Percentiles rank a stretch among this genome's conserved stretches.
phyloP scores from a whole-genome alignment of 140 eudicot genomes.

The Stevia rebaudiana region DNA sequence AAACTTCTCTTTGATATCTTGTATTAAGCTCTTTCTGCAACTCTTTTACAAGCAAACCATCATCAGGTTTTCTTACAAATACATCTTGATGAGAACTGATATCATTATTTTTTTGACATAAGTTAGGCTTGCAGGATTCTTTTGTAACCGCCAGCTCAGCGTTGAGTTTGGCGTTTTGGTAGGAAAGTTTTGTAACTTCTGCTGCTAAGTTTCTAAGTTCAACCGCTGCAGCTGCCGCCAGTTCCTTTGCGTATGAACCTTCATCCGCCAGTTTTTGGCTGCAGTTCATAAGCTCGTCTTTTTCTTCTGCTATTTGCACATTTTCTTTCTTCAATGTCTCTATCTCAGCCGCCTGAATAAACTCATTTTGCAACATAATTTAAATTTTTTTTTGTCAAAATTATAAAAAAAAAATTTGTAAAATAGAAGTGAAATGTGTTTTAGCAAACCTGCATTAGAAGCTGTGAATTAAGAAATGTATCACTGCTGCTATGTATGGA shows the following conservation, averaged over 20 bases:
- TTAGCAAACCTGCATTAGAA: slow-evolving; percentile 50
- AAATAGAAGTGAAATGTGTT: not conserved
- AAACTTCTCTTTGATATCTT: slow-evolving; percentile 74
- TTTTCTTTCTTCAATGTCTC: slow-evolving; percentile 77
- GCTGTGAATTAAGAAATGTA: slow-evolving; percentile 45
- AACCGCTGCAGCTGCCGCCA: slow-evolving; percentile 92
- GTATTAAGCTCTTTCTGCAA: slow-evolving; percentile 56
- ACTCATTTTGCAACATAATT: not conserved
- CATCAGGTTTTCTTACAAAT: slow-evolving; percentile 36
- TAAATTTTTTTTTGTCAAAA: too few relatives aligned
- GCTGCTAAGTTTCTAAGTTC: slow-evolving; percentile 85
- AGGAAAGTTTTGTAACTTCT: slow-evolving; percentile 68
- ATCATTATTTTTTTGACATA: slow-evolving; percentile 21
- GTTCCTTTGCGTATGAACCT: slow-evolving; percentile 78
- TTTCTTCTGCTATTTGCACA: slow-evolving; percentile 54
- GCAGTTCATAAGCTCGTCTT: slow-evolving; percentile 59
- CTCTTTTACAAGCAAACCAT: slow-evolving; percentile 43
- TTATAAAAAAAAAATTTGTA: too few relatives aligned
- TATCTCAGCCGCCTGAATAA: slow-evolving; percentile 61
- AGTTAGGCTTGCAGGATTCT: slow-evolving; percentile 20
- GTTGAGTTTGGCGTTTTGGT: slow-evolving; percentile 13
- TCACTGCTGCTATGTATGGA: slow-evolving; percentile 41
- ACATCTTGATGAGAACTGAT: slow-evolving; percentile 25
- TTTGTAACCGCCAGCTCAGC: slow-evolving; percentile 11
- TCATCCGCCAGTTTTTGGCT: slow-evolving; percentile 78